These are phyloP conservation scores for Pichia sp. DNA, from an alignment of 1,139 yeast genomes.

Conservation along the genomic window DNA sequence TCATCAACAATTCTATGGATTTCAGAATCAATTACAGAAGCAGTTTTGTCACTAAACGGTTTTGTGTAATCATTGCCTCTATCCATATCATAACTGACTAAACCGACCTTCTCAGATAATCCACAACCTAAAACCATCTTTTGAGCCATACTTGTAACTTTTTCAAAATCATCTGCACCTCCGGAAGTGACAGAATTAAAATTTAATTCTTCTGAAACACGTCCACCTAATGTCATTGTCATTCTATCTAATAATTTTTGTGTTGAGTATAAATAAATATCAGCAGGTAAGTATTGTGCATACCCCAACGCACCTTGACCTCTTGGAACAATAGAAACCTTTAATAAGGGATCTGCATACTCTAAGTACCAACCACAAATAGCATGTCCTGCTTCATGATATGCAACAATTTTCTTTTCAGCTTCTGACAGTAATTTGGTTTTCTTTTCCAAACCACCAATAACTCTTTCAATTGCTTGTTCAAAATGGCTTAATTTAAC, in stretches of 20 bases:
- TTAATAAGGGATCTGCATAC: slow-evolving; percentile 85
- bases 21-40: slow-evolving; percentile 72
- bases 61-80: slow-evolving; percentile 54
- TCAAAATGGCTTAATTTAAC: slow-evolving; percentile 81
- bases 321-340: slow-evolving; percentile 93
- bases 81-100: slow-evolving; percentile 47
- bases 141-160: slow-evolving; percentile 91
- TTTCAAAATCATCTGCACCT: slow-evolving; percentile 92
- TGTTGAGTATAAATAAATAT: slow-evolving; percentile 72
- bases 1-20: slow-evolving; percentile 74
- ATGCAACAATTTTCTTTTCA: slow-evolving; percentile 86
- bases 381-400: slow-evolving; percentile 98
- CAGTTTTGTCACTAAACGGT: slow-evolving; percentile 88
- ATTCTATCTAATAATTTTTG: slow-evolving; percentile 80
- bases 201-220: slow-evolving; percentile 91
- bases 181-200: slow-evolving; percentile 90
- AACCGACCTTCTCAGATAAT: slow-evolving; percentile 81
- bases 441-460: slow-evolving; percentile 93
- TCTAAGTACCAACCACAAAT: slow-evolving; percentile 93
- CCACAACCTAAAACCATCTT: slow-evolving; percentile 91
- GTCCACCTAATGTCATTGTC: slow-evolving; percentile 96
- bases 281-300: slow-evolving; percentile 95
- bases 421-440: slow-evolving; percentile 74
- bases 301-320: slow-evolving; percentile 97
- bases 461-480: slow-evolving; percentile 92